Conservation (phyloP, 768 basidiomycete genomes). For the Rhizopogon sp. region DNA sequence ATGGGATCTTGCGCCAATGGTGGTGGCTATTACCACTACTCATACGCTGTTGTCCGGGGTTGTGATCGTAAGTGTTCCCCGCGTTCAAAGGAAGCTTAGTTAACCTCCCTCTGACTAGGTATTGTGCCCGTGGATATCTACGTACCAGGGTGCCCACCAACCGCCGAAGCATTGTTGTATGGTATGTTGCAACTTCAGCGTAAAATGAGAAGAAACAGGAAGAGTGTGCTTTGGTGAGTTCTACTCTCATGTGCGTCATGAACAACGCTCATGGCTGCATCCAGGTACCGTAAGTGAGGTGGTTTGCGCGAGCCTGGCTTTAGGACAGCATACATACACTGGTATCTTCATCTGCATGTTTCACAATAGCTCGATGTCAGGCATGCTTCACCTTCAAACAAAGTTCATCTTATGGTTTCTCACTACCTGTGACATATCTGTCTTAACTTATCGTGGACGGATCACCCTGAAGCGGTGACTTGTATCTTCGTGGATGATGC, state of each 20-base stretch:
- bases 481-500: not conserved
- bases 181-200: conserved; percentile 96
- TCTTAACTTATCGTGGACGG: too few relatives aligned
- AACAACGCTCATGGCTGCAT: not conserved
- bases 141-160: conserved; percentile 92
- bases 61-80: conserved; percentile 74
- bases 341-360: not conserved
- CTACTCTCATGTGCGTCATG: not conserved
- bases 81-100: not conserved
- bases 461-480: too few relatives aligned
- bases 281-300: conserved; percentile 54
- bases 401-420: not conserved
- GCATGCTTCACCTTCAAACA: not conserved
- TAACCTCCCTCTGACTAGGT: conserved; percentile 36
- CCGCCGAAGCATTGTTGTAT: conserved; percentile 95
- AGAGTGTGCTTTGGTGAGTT: conserved; percentile 79
- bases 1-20: conserved; percentile 99
- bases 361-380: not conserved
- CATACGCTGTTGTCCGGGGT: conserved; percentile 97
- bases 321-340: conserved; percentile 24
- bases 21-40: conserved; percentile 96
- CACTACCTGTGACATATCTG: too few relatives aligned
- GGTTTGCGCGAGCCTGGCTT: conserved; percentile 1
- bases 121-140: conserved; percentile 99
- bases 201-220: conserved; percentile 89